Conservation (phyloP, 1,139 yeast genomes). For the Debaryomycetaceae sp. region DNA sequence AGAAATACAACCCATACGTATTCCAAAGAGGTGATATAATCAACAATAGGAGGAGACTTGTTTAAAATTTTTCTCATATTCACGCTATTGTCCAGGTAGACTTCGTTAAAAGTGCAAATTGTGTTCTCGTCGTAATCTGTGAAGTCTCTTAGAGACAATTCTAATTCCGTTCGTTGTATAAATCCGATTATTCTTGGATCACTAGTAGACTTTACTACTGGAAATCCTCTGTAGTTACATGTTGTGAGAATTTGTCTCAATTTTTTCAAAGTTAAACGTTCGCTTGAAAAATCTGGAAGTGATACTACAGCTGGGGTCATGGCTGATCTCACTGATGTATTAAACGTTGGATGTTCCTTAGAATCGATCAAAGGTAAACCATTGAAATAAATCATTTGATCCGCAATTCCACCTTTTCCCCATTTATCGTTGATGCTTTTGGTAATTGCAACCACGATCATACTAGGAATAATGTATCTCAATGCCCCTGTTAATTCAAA, state of each 20-base stretch:
- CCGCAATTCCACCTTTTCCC: conserved; percentile 88
- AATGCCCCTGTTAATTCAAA: conserved; percentile 95
- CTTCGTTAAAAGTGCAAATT: conserved; percentile 18
- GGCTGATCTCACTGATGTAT: conserved; percentile 55
- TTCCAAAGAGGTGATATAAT: conserved; percentile 54
- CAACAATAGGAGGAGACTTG: conserved; percentile 61
- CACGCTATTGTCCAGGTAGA: conserved; percentile 7
- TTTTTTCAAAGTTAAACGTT: conserved; percentile 29
- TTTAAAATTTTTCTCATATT: conserved; percentile 49
- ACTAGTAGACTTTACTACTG: conserved; percentile 39
- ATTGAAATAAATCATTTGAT: conserved; percentile 85
- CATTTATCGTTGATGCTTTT: conserved; percentile 70
- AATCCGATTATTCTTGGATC: conserved; percentile 36
- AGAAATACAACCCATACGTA: conserved; percentile 66
- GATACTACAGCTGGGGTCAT: conserved; percentile 59
- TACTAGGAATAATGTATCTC: conserved; percentile 84
- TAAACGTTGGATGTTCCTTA: conserved; percentile 61
- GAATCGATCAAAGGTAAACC: conserved; percentile 84
- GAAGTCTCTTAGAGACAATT: conserved; percentile 16
- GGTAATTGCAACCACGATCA: conserved; percentile 94
- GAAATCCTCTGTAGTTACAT: conserved; percentile 51
- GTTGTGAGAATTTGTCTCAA: conserved; percentile 35
- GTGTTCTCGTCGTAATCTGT: conserved; percentile 13
- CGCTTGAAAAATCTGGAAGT: conserved; percentile 37
- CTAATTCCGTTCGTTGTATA: conserved; percentile 32